A percentile compares a stretch with the other conserved stretches of the same genome.
These are phyloP conservation scores for Russula sp. DNA, from an alignment of 768 basidiomycete species.

Conservation along the genomic window DNA sequence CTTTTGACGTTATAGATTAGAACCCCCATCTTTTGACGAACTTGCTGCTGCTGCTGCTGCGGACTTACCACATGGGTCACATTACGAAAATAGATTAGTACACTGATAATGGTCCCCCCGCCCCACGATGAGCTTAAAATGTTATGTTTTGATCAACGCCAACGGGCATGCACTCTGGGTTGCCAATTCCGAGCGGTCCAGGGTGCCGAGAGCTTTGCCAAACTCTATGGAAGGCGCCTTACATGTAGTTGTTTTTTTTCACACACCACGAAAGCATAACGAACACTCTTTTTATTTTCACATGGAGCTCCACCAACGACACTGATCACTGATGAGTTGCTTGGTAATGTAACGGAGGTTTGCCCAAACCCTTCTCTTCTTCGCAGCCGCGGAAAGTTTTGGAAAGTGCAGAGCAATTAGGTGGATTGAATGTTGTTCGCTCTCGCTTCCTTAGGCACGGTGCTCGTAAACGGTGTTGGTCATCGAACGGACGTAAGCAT, in stretches of 20 bases:
- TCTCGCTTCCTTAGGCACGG: not conserved
- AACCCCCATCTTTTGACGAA: no score
- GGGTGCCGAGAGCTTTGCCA: not conserved
- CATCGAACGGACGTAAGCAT: slow-evolving; percentile 10
- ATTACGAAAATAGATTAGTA: not conserved
- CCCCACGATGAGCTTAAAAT: slow-evolving; percentile 6
- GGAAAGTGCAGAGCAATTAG: not conserved
- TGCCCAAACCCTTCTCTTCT: not conserved
- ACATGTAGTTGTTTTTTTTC: not conserved
- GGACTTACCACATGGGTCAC: slow-evolving; percentile 5
- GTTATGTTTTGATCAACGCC: not conserved
- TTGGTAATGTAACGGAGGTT: not conserved
- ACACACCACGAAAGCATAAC: not conserved
- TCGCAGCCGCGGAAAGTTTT: not conserved
- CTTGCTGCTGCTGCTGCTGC: not conserved
- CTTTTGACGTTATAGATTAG: no score
- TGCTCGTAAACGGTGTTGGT: not conserved
- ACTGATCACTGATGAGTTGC: no score
- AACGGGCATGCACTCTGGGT: not conserved
- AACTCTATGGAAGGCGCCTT: slow-evolving; percentile 1
- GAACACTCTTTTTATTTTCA: not conserved
- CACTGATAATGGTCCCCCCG: not conserved
- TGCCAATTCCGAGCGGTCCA: not conserved
- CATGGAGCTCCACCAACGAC: not conserved
- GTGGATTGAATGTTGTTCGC: not conserved